Conservation (phyloP, 2,329 filamentous ascomycete species). For the Colletotrichum lindemuthianum region DNA sequence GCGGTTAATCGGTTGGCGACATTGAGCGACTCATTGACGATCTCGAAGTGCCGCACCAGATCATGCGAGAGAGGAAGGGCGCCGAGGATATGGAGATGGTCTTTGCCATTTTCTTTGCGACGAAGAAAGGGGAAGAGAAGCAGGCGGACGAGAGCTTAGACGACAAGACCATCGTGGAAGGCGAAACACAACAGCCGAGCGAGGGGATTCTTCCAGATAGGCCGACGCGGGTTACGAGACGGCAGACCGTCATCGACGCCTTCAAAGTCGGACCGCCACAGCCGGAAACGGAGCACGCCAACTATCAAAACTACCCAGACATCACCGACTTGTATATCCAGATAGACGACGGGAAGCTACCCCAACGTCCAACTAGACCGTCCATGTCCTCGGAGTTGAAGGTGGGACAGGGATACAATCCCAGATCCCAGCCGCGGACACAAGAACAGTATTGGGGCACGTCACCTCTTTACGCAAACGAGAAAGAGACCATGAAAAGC, state of each 20-base stretch:
- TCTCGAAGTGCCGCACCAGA: conserved; percentile 35
- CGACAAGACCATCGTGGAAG: not conserved
- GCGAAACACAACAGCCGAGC: not conserved
- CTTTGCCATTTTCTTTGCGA: conserved; percentile 33
- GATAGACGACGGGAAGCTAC: not conserved
- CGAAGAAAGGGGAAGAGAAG: not conserved
- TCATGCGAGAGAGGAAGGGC: conserved; percentile 32
- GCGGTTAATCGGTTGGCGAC: conserved; percentile 29
- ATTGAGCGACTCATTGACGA: conserved; percentile 34
- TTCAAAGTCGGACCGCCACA: conserved; percentile 11
- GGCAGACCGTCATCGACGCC: conserved; percentile 32
- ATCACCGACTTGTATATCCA: conserved; percentile 12
- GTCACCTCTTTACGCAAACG: conserved; percentile 7
- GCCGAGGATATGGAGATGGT: conserved; percentile 29
- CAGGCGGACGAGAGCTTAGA: not conserved
- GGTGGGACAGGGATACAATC: not conserved
- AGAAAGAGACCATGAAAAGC: conserved; percentile 6
- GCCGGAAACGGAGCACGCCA: not conserved
- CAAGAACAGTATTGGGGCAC: conserved; percentile 10
- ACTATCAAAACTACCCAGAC: conserved; percentile 15
- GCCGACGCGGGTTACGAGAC: conserved; percentile 30
- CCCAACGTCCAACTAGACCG: not conserved
- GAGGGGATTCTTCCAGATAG: conserved; percentile 17
- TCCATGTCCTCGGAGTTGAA: conserved; percentile 16
- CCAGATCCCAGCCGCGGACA: not conserved